phyloP scores from a whole-genome alignment of 805 yeast genomes.

The Kodamaea laetipori region DNA sequence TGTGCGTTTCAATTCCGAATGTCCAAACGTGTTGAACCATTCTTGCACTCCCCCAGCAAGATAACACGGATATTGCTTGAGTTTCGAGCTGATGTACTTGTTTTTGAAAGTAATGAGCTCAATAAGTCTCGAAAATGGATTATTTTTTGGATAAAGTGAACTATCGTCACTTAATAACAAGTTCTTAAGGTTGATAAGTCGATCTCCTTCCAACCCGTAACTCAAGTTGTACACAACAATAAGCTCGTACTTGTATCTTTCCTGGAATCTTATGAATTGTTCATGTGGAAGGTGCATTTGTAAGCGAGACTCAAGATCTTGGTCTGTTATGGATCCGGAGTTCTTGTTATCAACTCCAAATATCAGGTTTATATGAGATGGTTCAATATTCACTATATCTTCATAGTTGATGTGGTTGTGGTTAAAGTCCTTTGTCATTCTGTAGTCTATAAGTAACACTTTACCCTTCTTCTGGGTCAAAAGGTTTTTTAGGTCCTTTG shows the following conservation, averaged over 20 bases:
- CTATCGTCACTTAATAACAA: conserved; percentile 36
- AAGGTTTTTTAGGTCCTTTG: conserved; percentile 1
- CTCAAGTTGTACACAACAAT: conserved; percentile 64
- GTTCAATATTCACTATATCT: conserved; percentile 75
- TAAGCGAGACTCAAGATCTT: conserved; percentile 67
- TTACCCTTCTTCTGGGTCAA: conserved; percentile 5
- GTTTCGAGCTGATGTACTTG: conserved; percentile 35
- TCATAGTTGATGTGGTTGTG: conserved; percentile 61
- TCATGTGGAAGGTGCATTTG: conserved; percentile 54
- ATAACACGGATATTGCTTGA: conserved; percentile 34
- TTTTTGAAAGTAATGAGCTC: conserved; percentile 33
- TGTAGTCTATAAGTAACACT: conserved; percentile 69
- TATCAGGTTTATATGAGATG: conserved; percentile 34
- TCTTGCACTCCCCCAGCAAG: conserved; percentile 40
- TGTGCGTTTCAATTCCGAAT: conserved; percentile 21
- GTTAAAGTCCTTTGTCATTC: conserved; percentile 62
- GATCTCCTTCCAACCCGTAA: conserved; percentile 33
- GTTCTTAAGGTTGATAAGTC: conserved; percentile 39
- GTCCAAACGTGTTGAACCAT: conserved; percentile 39
- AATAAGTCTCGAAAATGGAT: conserved; percentile 57
- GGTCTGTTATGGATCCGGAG: conserved; percentile 49
- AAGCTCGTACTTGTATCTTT: conserved; percentile 57
- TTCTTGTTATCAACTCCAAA: conserved; percentile 24
- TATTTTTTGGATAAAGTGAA: conserved; percentile 47
- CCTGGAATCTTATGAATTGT: conserved; percentile 56